These are phyloP conservation scores for Colletotrichum higginsianum DNA, from an alignment of 2,329 filamentous ascomycete genomes.

Conservation along the genomic window DNA sequence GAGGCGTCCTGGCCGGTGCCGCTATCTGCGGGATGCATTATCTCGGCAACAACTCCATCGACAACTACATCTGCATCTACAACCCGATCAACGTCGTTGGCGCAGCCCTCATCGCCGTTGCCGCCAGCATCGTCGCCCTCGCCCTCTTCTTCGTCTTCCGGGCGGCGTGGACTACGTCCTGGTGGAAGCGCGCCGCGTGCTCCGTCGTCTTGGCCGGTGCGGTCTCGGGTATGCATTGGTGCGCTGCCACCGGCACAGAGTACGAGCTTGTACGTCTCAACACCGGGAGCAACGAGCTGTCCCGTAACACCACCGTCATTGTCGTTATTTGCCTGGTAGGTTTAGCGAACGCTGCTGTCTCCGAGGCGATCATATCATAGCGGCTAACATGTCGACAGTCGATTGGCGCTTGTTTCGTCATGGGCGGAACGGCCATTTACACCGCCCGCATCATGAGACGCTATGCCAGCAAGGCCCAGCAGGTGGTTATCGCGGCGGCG, in stretches of 20 bases:
- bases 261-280: constrained; percentile 72
- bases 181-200: constrained; percentile 80
- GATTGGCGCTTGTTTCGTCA: constrained; percentile 71
- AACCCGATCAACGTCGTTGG: constrained; percentile 72
- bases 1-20: constrained; percentile 79
- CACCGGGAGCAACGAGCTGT: constrained; percentile 58
- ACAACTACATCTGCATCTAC: constrained; percentile 81
- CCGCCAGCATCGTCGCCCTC: constrained; percentile 79
- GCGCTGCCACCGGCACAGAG: constrained; percentile 78
- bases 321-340: constrained; percentile 80
- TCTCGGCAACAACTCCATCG: constrained; percentile 85
- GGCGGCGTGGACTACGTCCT: constrained; percentile 82
- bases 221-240: constrained; percentile 92
- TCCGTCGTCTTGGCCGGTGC: constrained; percentile 79
- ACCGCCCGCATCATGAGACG: constrained; percentile 67
- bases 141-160: constrained; percentile 84
- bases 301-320: constrained; percentile 78
- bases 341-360: constrained; percentile 26
- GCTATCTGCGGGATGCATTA: constrained; percentile 92
- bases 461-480: constrained; percentile 72
- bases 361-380: not conserved
- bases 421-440: constrained; percentile 69
- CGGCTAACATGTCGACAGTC: constrained; percentile 60
- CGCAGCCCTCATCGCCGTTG: constrained; percentile 79
- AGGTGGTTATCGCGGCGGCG: constrained; percentile 72